These are phyloP conservation scores for Chlamydomonas sphaeroides DNA, from an alignment of 139 green algal species.

Conservation along the genomic window DNA sequence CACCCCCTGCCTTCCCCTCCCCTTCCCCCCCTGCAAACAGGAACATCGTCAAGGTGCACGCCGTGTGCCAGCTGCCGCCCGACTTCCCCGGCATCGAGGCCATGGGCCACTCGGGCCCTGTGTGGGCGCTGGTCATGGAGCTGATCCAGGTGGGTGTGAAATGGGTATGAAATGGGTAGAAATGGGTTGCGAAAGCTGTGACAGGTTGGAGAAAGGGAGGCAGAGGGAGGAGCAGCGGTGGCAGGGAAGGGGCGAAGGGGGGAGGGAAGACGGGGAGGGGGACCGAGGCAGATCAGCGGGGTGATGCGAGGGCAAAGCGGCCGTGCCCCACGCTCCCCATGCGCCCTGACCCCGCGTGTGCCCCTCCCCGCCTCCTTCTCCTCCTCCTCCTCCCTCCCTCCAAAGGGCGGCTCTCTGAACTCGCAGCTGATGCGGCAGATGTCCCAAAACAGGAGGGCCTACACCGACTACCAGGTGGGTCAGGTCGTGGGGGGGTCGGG, in stretches of 20 bases:
- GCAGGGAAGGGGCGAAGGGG: background rate
- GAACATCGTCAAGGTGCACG: conserved; percentile 31
- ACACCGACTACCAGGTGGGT: conserved; percentile 31
- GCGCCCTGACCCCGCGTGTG: too few relatives aligned
- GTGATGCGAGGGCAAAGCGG: too few relatives aligned
- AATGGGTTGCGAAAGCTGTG: too few relatives aligned
- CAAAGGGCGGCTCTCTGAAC: conserved; percentile 23
- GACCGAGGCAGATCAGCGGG: background rate
- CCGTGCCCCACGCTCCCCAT: too few relatives aligned
- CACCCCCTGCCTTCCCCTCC: too few relatives aligned
- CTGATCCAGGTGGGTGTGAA: conserved; percentile 22
- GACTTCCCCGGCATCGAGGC: conserved; percentile 31
- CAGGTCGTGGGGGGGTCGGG: too few relatives aligned
- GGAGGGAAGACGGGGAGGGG: background rate
- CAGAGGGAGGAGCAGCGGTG: background rate
- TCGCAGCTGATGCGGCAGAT: conserved; percentile 16
- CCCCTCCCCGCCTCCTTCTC: too few relatives aligned
- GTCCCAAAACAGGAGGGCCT: conserved; percentile 3
- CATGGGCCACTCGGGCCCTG: conserved; percentile 11
- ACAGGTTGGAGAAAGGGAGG: background rate
- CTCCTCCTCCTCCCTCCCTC: background rate
- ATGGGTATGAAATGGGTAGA: too few relatives aligned
- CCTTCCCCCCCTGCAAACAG: background rate
- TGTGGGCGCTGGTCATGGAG: conserved; percentile 34
- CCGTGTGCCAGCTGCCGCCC: conserved; percentile 27